Evolutionary conservation across 1,284 basidiomycete species (phyloP).

Genomic region (Tausonia pullulans): DNA sequence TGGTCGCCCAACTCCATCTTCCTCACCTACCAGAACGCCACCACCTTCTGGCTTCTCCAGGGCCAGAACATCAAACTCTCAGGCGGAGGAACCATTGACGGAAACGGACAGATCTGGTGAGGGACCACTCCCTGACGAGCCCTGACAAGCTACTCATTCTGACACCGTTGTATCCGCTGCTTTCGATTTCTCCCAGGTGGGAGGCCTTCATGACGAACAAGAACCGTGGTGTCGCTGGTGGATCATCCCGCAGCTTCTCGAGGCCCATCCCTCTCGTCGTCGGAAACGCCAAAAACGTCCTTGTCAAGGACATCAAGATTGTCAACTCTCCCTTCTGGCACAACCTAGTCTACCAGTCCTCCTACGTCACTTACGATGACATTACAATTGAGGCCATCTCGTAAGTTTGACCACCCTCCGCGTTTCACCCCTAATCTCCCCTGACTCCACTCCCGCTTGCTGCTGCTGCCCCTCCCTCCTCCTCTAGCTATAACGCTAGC

Average conservation of each 20-base stretch:
- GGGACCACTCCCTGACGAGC: slow-evolving; percentile 36
- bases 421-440: no score
- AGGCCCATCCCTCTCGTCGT: slow-evolving; percentile 51
- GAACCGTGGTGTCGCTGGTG: slow-evolving; percentile 37
- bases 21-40: slow-evolving; percentile 42
- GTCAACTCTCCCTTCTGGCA: slow-evolving; percentile 29
- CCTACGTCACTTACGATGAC: slow-evolving; percentile 22
- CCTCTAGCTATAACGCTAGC: slow-evolving; percentile 18
- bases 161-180: slow-evolving; percentile 5
- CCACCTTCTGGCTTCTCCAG: slow-evolving; percentile 52
- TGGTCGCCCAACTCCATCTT: slow-evolving; percentile 36
- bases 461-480: neutral
- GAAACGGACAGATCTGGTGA: slow-evolving; percentile 40
- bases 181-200: slow-evolving; percentile 17
- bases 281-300: slow-evolving; percentile 47
- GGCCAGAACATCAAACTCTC: slow-evolving; percentile 47
- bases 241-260: slow-evolving; percentile 42
- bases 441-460: no score
- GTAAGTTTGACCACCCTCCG: no score
- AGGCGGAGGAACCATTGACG: slow-evolving; percentile 28
- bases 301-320: slow-evolving; percentile 37
- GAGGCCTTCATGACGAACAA: slow-evolving; percentile 27
- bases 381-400: slow-evolving; percentile 22
- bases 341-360: slow-evolving; percentile 24
- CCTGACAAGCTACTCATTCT: slow-evolving; percentile 25